Conservation (phyloP, 2,329 filamentous ascomycete species). For the Epicoccum nigrum region DNA sequence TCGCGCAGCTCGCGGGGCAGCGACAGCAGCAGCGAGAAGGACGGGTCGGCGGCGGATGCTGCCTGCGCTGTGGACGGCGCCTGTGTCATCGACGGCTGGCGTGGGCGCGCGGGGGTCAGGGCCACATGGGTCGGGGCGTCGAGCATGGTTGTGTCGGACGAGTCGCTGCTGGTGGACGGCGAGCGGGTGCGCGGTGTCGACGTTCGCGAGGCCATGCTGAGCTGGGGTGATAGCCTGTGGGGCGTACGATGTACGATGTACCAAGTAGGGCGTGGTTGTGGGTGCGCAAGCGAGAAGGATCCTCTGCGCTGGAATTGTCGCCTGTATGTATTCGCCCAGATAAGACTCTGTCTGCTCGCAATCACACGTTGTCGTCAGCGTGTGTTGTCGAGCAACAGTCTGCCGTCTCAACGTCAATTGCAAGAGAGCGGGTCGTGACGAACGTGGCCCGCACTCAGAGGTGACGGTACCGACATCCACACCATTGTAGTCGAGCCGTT, state of each 20-base stretch:
- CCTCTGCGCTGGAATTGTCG: background rate
- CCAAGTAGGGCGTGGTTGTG: background rate
- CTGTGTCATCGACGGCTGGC: constrained; percentile 26
- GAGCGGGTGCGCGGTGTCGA: constrained; percentile 41
- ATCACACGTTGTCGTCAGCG: background rate
- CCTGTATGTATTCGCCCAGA: too few relatives aligned
- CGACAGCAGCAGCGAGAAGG: constrained; percentile 43
- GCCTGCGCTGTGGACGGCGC: constrained; percentile 14
- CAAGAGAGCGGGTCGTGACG: background rate
- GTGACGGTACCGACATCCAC: too few relatives aligned
- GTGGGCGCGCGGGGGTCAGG: constrained; percentile 36
- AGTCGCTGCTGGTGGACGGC: constrained; percentile 36
- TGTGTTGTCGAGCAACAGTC: background rate
- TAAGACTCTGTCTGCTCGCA: background rate
- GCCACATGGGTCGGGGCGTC: constrained; percentile 35
- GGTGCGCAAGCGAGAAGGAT: background rate
- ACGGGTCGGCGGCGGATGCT: constrained; percentile 20
- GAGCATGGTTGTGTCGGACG: constrained; percentile 44
- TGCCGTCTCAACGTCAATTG: background rate
- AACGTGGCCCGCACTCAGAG: background rate
- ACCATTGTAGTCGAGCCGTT: background rate
- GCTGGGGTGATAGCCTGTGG: background rate
- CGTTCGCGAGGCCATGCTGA: constrained; percentile 36
- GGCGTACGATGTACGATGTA: background rate
- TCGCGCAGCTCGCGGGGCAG: constrained; percentile 48